Percentiles rank a stretch among this genome's conserved stretches.
Conservation (phyloP, 169 alveolate species). For the Plasmodium inui region DNA sequence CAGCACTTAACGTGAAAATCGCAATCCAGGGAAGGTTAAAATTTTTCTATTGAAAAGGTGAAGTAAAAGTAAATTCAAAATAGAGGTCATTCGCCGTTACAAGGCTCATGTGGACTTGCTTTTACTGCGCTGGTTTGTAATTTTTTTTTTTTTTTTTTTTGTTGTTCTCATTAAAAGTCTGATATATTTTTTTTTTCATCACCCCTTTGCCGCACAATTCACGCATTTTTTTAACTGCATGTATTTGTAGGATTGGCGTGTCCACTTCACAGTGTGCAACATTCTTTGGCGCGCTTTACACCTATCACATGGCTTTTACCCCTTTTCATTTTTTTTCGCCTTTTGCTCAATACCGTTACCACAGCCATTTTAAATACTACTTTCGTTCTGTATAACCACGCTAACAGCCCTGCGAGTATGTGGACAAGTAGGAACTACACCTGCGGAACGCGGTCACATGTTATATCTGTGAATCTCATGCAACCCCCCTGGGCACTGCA, state of each 20-base stretch:
- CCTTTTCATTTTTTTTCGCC: conserved; percentile 16
- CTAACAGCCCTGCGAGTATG: not conserved
- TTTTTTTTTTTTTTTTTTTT: conserved; percentile 32
- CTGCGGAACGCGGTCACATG: not conserved
- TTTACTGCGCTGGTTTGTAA: conserved; percentile 10
- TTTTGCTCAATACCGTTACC: not conserved
- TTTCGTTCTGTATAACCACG: not conserved
- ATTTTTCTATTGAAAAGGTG: conserved; percentile 24
- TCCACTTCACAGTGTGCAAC: not conserved
- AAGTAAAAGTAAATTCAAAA: conserved; percentile 32
- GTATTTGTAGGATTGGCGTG: conserved; percentile 16
- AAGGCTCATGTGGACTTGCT: conserved; percentile 5
- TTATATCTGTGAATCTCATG: conserved; percentile 28
- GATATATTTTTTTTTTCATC: conserved; percentile 8
- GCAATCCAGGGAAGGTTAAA: conserved; percentile 17
- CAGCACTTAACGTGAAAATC: conserved; percentile 1
- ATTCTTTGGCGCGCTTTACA: not conserved
- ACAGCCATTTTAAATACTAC: not conserved
- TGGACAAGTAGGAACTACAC: not conserved
- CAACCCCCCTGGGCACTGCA: not conserved
- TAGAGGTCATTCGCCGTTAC: conserved; percentile 10
- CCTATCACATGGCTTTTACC: not conserved
- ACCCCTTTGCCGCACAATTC: conserved; percentile 15
- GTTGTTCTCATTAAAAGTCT: not conserved
- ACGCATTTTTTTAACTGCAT: conserved; percentile 41